Evolutionary conservation across 768 basidiomycete species (phyloP).

Genomic region (Dioszegia hungarica): DNA sequence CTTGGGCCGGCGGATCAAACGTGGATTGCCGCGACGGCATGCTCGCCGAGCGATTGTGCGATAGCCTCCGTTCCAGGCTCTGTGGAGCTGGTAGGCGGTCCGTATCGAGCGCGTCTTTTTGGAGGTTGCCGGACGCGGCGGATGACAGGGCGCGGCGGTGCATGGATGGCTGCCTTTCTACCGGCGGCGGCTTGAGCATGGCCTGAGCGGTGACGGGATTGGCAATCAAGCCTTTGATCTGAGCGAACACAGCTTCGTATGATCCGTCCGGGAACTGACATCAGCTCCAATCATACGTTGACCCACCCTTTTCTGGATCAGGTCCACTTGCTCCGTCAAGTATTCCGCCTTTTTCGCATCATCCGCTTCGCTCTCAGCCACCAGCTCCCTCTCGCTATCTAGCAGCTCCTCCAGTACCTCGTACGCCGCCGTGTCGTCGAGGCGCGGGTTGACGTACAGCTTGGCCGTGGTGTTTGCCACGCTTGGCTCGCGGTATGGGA

Average conservation of each 20-base stretch:
- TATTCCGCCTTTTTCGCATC: conserved; percentile 17
- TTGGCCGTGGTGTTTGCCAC: conserved; percentile 39
- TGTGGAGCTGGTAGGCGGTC: conserved; percentile 6
- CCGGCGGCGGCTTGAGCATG: conserved; percentile 1
- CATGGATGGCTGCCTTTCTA: conserved; percentile 14
- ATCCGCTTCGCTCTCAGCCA: conserved; percentile 12
- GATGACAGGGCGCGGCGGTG: conserved; percentile 27
- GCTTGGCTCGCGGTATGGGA: conserved; percentile 39
- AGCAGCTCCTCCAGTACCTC: conserved; percentile 37
- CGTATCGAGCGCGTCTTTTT: not conserved
- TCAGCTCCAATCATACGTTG: not conserved
- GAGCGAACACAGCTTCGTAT: conserved; percentile 26
- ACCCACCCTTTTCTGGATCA: conserved; percentile 38
- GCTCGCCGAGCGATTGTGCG: conserved; percentile 29
- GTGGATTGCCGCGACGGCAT: conserved; percentile 23
- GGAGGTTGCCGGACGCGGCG: conserved; percentile 5
- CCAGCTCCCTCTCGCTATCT: conserved; percentile 39
- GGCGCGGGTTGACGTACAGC: conserved; percentile 44
- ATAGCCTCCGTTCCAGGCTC: not conserved
- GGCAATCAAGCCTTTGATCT: conserved; percentile 12
- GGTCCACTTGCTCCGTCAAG: conserved; percentile 23
- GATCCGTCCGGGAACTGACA: conserved; percentile 42
- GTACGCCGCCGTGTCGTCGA: conserved; percentile 25
- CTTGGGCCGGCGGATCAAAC: conserved; percentile 11
- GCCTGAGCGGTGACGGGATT: not conserved